A percentile compares a stretch with the other conserved stretches of the same genome.
Evolutionary conservation across 2,329 filamentous ascomycete species (phyloP).

Genomic region (Waltergamsia citrina): DNA sequence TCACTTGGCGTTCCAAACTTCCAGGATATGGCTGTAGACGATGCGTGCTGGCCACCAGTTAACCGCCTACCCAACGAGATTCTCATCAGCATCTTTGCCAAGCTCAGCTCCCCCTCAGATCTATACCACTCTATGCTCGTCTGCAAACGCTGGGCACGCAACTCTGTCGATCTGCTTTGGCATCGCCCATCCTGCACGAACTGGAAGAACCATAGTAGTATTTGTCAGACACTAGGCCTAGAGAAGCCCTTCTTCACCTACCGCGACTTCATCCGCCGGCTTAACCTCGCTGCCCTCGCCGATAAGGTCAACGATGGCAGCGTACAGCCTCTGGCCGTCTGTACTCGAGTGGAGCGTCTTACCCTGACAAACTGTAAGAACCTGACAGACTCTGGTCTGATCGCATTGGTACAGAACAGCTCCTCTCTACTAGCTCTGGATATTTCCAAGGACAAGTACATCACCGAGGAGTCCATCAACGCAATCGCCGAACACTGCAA

Average conservation of each 20-base stretch:
- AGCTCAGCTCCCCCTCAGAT: slow-evolving; percentile 66
- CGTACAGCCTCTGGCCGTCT: slow-evolving; percentile 68
- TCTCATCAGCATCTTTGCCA: slow-evolving; percentile 84
- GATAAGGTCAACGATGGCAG: slow-evolving; percentile 79
- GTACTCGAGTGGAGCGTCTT: slow-evolving; percentile 84
- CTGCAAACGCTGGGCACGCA: slow-evolving; percentile 87
- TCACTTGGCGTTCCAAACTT: slow-evolving; percentile 76
- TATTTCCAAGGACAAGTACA: slow-evolving; percentile 73
- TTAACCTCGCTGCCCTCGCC: slow-evolving; percentile 78
- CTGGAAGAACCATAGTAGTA: slow-evolving; percentile 71
- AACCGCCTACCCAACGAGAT: slow-evolving; percentile 87
- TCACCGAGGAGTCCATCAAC: slow-evolving; percentile 73
- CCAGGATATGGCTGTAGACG: slow-evolving; percentile 62
- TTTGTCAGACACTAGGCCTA: slow-evolving; percentile 68
- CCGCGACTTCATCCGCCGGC: slow-evolving; percentile 77
- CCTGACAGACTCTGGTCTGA: slow-evolving; percentile 76
- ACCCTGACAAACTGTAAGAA: slow-evolving; percentile 85
- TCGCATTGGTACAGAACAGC: slow-evolving; percentile 70
- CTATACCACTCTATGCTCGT: slow-evolving; percentile 85
- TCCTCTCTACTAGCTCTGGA: slow-evolving; percentile 79
- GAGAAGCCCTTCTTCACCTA: slow-evolving; percentile 80
- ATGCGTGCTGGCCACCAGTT: slow-evolving; percentile 66
- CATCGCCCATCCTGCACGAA: slow-evolving; percentile 85
- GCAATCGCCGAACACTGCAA: slow-evolving; percentile 74
- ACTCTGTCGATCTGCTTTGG: slow-evolving; percentile 90